phyloP scores from a whole-genome alignment of 202 grass and related monocot genomes.

The Elaeis oleifera region DNA sequence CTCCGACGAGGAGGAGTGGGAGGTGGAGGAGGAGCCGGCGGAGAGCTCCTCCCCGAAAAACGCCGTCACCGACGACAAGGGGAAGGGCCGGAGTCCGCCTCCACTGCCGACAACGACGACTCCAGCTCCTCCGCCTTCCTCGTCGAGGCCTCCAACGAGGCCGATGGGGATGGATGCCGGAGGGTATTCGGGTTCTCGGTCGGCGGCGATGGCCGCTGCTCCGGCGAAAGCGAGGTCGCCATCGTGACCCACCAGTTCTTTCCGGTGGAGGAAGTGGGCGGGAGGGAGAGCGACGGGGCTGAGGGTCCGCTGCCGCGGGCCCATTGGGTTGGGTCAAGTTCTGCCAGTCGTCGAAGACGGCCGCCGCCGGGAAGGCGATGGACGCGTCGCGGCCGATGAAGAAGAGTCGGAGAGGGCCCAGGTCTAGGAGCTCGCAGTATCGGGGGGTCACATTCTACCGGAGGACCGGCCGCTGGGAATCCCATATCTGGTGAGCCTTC shows the following conservation, averaged over 20 bases:
- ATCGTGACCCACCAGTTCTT: slow-evolving; percentile 21
- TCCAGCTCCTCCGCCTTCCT: not conserved
- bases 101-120: slow-evolving; percentile 1
- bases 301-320: not conserved
- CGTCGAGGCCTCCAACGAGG: not conserved
- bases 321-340: slow-evolving; percentile 16
- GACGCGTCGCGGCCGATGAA: not conserved
- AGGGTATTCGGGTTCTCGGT: not conserved
- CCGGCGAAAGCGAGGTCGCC: not conserved
- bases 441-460: slow-evolving; percentile 19
- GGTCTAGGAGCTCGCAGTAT: slow-evolving; percentile 15
- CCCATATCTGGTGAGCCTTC: slow-evolving; percentile 7
- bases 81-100: not conserved
- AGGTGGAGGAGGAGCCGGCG: not conserved
- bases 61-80: not conserved
- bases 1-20: not conserved
- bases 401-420: slow-evolving; percentile 12
- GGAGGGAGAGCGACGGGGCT: not conserved
- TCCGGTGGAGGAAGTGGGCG: not conserved
- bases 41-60: not conserved
- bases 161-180: not conserved
- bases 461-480: slow-evolving; percentile 17
- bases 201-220: not conserved
- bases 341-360: not conserved
- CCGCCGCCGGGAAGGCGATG: not conserved